Percentiles rank a stretch among this genome's conserved stretches.
phyloP scores from a whole-genome alignment of 164 flowering plant genomes.

The Brasenia schreberi region DNA sequence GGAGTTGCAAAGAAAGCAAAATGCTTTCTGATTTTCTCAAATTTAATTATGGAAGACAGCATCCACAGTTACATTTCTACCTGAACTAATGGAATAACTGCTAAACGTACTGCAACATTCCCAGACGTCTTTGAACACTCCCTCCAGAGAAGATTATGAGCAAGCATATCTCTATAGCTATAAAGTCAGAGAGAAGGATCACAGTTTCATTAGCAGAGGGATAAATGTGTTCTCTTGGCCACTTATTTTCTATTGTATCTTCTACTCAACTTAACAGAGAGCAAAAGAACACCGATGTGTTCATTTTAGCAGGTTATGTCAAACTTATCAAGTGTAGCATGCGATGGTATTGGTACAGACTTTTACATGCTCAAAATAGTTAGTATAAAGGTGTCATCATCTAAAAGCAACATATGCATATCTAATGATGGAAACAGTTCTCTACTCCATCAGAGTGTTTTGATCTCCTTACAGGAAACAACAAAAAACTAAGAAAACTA shows the following conservation, averaged over 20 bases:
- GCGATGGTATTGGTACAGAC: no score
- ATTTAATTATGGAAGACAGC: not conserved
- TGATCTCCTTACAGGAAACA: no score
- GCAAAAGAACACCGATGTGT: no score
- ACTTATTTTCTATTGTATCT: not conserved
- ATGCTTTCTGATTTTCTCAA: not conserved
- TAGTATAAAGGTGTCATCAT: no score
- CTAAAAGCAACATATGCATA: not conserved
- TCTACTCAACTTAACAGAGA: slow-evolving; percentile 1
- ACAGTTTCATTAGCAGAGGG: not conserved
- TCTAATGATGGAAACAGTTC: no score
- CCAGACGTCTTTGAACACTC: slow-evolving; percentile 84
- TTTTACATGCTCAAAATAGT: no score
- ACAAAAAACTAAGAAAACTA: no score
- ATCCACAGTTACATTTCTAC: slow-evolving; percentile 14
- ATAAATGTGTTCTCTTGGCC: not conserved
- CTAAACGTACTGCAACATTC: slow-evolving; percentile 82
- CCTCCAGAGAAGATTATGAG: slow-evolving; percentile 94
- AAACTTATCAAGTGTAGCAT: no score
- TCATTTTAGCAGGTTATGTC: no score
- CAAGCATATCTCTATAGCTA: slow-evolving; percentile 98
- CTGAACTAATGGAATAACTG: slow-evolving; percentile 88
- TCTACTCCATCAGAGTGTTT: no score
- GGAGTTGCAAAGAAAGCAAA: no score
- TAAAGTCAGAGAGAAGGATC: not conserved